Percentiles rank a stretch among this genome's conserved stretches.
phyloP scores from a whole-genome alignment of 148 eudicot species.

The Rhododendron mucronatum region DNA sequence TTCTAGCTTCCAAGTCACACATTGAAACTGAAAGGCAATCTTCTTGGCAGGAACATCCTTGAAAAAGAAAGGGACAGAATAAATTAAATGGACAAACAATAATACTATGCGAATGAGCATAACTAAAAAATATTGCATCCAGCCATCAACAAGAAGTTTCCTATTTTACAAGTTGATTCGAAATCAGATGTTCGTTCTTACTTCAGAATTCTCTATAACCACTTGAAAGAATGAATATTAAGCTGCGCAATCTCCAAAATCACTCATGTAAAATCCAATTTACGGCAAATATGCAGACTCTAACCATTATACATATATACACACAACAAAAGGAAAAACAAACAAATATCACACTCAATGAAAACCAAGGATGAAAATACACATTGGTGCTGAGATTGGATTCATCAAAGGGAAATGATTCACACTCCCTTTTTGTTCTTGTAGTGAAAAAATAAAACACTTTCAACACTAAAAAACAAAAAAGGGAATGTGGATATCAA shows the following conservation, averaged over 20 bases:
- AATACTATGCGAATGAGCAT: neutral
- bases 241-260: neutral
- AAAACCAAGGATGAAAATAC: neutral
- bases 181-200: neutral
- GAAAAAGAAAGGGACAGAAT: slow-evolving; percentile 15
- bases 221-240: neutral
- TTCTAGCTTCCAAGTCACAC: slow-evolving; percentile 88
- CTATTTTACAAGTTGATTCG: neutral
- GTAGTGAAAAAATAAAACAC: too few species aligned
- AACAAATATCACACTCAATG: neutral
- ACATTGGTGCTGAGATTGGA: neutral
- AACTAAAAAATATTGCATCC: neutral
- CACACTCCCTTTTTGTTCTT: too few species aligned
- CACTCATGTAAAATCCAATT: neutral
- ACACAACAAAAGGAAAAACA: neutral
- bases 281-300: neutral
- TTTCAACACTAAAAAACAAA: too few species aligned
- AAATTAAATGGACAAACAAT: slow-evolving; percentile 12
- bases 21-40: slow-evolving; percentile 76
- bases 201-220: neutral
- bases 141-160: neutral
- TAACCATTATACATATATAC: neutral
- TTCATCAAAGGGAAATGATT: neutral
- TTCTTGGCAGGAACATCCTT: slow-evolving; percentile 81
- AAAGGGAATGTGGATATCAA: too few species aligned